phyloP scores from a whole-genome alignment of 23 red algal genomes.

The Agarophyton chilense region DNA sequence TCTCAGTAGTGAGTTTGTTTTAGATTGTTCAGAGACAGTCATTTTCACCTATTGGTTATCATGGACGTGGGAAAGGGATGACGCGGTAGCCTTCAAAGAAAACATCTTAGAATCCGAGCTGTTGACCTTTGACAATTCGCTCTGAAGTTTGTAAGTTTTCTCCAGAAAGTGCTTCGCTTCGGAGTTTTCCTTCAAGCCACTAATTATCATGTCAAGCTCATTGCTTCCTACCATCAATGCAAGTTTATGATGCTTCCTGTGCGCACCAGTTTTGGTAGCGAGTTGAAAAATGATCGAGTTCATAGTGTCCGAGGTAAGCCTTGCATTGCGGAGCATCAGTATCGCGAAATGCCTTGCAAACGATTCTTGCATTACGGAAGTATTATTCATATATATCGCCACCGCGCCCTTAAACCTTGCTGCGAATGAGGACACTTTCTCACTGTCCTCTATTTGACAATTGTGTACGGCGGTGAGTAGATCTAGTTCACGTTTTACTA shows the following conservation, averaged over 20 bases:
- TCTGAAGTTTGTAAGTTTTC: no score
- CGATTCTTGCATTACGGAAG: neutral
- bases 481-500: neutral
- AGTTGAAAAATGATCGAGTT: neutral
- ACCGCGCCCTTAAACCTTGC: neutral
- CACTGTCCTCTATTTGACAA: neutral
- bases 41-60: no score
- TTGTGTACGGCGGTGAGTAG: neutral
- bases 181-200: neutral
- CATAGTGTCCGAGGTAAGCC: neutral
- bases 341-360: neutral
- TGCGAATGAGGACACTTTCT: neutral
- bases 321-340: neutral
- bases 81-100: no score
- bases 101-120: no score
- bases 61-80: no score
- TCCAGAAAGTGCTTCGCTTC: no score
- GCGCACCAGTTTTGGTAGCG: neutral
- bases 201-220: neutral
- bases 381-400: neutral
- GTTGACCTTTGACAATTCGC: no score
- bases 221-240: neutral
- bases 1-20: neutral
- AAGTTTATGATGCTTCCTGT: neutral
- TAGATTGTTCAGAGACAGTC: neutral